Conservation (phyloP, 805 yeast genomes). For the Candida orba region DNA sequence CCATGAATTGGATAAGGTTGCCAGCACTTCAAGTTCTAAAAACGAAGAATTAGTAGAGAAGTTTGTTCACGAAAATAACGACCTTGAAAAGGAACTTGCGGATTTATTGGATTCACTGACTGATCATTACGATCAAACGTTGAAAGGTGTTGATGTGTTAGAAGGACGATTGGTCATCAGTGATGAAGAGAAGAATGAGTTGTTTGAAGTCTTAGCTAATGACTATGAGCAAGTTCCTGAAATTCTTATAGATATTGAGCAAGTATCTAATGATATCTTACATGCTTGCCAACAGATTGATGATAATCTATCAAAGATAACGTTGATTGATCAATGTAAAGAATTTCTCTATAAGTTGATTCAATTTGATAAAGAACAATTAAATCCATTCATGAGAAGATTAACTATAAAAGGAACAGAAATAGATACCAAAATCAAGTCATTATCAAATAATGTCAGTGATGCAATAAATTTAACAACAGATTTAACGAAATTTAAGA, state of each 20-base stretch:
- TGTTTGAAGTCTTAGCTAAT: slow-evolving; percentile 39
- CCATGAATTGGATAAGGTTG: slow-evolving; percentile 25
- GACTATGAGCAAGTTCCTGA: slow-evolving; percentile 52
- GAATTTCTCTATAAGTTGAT: slow-evolving; percentile 17
- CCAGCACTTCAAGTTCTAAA: slow-evolving; percentile 8
- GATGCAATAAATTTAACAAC: neutral
- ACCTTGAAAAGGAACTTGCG: slow-evolving; percentile 64
- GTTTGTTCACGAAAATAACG: slow-evolving; percentile 33
- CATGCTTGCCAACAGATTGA: slow-evolving; percentile 17
- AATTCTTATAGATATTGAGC: slow-evolving; percentile 43
- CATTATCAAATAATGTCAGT: neutral
- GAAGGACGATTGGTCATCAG: slow-evolving; percentile 27
- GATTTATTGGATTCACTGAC: slow-evolving; percentile 63
- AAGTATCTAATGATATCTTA: slow-evolving; percentile 27
- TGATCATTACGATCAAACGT: slow-evolving; percentile 77
- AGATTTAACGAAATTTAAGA: slow-evolving; percentile 31
- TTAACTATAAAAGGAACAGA: slow-evolving; percentile 4
- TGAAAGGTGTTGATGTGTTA: slow-evolving; percentile 33
- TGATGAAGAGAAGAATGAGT: slow-evolving; percentile 29
- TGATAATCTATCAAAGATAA: slow-evolving; percentile 27
- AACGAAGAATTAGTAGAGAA: slow-evolving; percentile 10
- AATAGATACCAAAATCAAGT: slow-evolving; percentile 3
- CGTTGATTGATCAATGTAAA: slow-evolving; percentile 19
- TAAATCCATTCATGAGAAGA: neutral
- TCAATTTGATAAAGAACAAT: slow-evolving; percentile 16